These are phyloP conservation scores for Plasmodium berghei DNA, from an alignment of 169 alveolate genomes.

Conservation along the genomic window DNA sequence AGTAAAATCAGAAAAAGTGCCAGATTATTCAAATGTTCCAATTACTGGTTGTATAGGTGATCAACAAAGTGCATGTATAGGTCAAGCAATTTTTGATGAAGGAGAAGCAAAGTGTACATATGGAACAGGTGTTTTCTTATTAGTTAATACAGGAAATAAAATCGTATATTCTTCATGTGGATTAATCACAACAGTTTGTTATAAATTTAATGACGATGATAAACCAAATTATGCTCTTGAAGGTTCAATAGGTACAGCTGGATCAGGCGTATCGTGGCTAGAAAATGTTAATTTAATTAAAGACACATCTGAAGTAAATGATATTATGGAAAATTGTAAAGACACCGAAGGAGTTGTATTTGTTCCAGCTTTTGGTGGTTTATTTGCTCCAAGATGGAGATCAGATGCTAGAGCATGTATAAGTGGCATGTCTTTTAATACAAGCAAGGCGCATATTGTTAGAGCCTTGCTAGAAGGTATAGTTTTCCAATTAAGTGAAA, in stretches of 20 bases:
- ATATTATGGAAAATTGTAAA: slow-evolving; percentile 78
- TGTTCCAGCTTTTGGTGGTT: slow-evolving; percentile 95
- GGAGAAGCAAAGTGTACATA: slow-evolving; percentile 93
- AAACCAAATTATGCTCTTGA: slow-evolving; percentile 92
- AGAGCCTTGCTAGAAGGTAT: slow-evolving; percentile 93
- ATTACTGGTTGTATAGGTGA: slow-evolving; percentile 94
- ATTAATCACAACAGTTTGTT: slow-evolving; percentile 93
- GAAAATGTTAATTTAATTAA: slow-evolving; percentile 82
- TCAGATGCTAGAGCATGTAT: slow-evolving; percentile 93
- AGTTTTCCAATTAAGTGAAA: slow-evolving; percentile 90
- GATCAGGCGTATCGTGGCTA: slow-evolving; percentile 93
- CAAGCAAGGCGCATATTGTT: slow-evolving; percentile 89
- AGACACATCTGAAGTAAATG: slow-evolving; percentile 84
- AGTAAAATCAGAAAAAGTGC: slow-evolving; percentile 73
- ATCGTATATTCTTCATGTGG: slow-evolving; percentile 89
- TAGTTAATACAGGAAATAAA: slow-evolving; percentile 91
- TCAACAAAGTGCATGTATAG: slow-evolving; percentile 94
- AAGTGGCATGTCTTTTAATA: slow-evolving; percentile 91
- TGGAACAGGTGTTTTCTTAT: slow-evolving; percentile 96
- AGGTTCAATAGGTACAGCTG: slow-evolving; percentile 96
- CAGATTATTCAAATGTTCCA: slow-evolving; percentile 83
- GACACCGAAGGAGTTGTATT: slow-evolving; percentile 93
- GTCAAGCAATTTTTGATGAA: slow-evolving; percentile 89
- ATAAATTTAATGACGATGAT: slow-evolving; percentile 83
- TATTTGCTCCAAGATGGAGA: slow-evolving; percentile 96